A percentile compares a stretch with the other conserved stretches of the same genome.
Conservation (phyloP, 1,284 basidiomycete species). For the Pyrrhoderma lamaoense region DNA sequence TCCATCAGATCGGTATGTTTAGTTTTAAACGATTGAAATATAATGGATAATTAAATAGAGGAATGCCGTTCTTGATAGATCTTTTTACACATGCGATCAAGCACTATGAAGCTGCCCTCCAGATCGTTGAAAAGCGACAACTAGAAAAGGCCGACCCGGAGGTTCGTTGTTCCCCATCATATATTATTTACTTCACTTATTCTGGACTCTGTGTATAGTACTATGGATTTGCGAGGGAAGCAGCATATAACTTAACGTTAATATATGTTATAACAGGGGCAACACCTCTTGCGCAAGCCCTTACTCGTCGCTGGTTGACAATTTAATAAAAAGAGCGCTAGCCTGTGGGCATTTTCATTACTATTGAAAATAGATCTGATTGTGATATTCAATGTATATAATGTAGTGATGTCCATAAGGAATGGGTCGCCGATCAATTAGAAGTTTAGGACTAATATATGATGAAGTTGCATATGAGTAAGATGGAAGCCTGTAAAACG, state of each 20-base stretch:
- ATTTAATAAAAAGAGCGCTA: slow-evolving; percentile 23
- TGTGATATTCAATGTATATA: too few species aligned
- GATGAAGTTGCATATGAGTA: too few species aligned
- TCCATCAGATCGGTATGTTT: slow-evolving; percentile 77
- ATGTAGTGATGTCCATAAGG: too few species aligned
- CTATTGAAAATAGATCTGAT: too few species aligned
- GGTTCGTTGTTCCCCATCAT: not conserved
- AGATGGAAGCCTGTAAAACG: too few species aligned
- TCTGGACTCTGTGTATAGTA: slow-evolving; percentile 25
- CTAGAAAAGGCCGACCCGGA: slow-evolving; percentile 20
- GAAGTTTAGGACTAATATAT: too few species aligned
- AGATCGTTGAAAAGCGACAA: slow-evolving; percentile 43
- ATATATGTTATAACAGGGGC: slow-evolving; percentile 77
- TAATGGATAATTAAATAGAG: too few species aligned
- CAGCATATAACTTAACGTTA: slow-evolving; percentile 83
- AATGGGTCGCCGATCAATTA: too few species aligned
- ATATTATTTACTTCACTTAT: slow-evolving; percentile 8
- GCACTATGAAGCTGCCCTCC: slow-evolving; percentile 76
- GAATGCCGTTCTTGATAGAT: too few species aligned
- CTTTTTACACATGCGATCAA: slow-evolving; percentile 72
- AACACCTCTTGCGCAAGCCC: slow-evolving; percentile 51
- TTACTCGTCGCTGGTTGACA: slow-evolving; percentile 67
- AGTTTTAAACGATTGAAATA: not conserved
- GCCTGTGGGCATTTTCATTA: not conserved
- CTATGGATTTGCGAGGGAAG: slow-evolving; percentile 51